These are phyloP conservation scores for Tolypocladium cylindrosporum DNA, from an alignment of 2,329 filamentous ascomycete species.

Conservation along the genomic window DNA sequence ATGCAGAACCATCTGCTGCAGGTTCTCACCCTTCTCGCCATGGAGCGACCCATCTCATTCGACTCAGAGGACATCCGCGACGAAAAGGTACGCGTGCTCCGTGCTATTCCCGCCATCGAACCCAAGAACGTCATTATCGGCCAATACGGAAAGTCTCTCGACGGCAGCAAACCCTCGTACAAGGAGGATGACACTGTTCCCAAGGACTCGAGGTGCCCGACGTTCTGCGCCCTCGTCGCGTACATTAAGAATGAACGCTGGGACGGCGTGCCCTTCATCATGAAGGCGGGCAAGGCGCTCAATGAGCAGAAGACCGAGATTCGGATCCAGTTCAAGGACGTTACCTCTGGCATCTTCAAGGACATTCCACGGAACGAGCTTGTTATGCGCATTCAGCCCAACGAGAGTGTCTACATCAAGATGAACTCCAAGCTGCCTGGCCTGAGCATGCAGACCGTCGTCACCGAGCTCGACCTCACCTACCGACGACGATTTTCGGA, in stretches of 20 bases:
- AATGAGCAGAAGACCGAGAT: slow-evolving; percentile 99
- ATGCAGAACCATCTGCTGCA: slow-evolving; percentile 99
- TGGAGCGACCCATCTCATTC: slow-evolving; percentile 98
- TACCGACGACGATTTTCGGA: slow-evolving; percentile 98
- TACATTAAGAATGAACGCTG: slow-evolving; percentile 99
- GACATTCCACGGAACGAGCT: slow-evolving; percentile 98
- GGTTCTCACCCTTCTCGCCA: slow-evolving; percentile 88
- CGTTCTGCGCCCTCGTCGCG: slow-evolving; percentile 92
- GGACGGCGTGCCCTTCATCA: slow-evolving; percentile 98
- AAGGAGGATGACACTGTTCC: slow-evolving; percentile 98
- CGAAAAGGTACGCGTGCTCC: slow-evolving; percentile 94
- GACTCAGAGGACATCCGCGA: slow-evolving; percentile 96
- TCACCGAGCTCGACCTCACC: slow-evolving; percentile 95
- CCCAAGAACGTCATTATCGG: slow-evolving; percentile 99
- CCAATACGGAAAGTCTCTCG: slow-evolving; percentile 92
- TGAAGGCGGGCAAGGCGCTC: slow-evolving; percentile 97
- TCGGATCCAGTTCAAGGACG: slow-evolving; percentile 98
- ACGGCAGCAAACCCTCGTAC: slow-evolving; percentile 93
- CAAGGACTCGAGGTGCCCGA: slow-evolving; percentile 93
- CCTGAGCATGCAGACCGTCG: slow-evolving; percentile 97
- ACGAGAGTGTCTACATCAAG: slow-evolving; percentile 99
- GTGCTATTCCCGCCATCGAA: slow-evolving; percentile 87
- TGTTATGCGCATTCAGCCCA: slow-evolving; percentile 97
- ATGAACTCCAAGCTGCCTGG: slow-evolving; percentile 99
- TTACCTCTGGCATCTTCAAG: slow-evolving; percentile 98